These are phyloP conservation scores for Kodamaea sagamina DNA, from an alignment of 805 yeast species.

Conservation along the genomic window DNA sequence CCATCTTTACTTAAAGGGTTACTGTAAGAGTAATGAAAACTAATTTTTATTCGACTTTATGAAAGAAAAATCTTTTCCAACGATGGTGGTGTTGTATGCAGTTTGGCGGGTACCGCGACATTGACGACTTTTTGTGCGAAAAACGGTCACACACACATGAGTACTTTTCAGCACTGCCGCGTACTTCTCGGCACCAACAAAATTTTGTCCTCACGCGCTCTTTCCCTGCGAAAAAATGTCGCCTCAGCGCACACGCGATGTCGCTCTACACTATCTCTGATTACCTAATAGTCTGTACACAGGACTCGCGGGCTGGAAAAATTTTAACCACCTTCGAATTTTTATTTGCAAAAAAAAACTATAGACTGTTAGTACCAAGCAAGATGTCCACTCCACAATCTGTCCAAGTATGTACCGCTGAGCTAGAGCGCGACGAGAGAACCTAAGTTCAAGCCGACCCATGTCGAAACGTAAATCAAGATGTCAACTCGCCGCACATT, in stretches of 20 bases:
- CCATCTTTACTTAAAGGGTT: conserved; percentile 47
- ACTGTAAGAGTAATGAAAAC: conserved; percentile 13
- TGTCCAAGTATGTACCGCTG: conserved; percentile 72
- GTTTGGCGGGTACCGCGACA: neutral
- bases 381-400: conserved; percentile 73
- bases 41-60: conserved; percentile 9
- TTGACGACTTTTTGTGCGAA: conserved; percentile 6
- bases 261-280: neutral
- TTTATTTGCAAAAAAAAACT: conserved; percentile 10
- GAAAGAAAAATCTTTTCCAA: conserved; percentile 11
- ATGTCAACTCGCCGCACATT: neutral
- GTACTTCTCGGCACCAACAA: neutral
- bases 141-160: conserved; percentile 14
- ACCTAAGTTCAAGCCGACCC: neutral
- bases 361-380: conserved; percentile 15
- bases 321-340: conserved; percentile 7
- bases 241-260: neutral
- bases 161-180: neutral
- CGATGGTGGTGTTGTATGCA: conserved; percentile 4
- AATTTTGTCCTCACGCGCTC: neutral
- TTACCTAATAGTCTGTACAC: conserved; percentile 3
- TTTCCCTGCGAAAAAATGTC: neutral
- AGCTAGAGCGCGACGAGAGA: neutral
- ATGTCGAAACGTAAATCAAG: too few species aligned
- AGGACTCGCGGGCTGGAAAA: conserved; percentile 12